Base-by-base conservation (phyloP, 1,284 basidiomycete species). In the Kalmanozyma brasiliensis region DNA sequence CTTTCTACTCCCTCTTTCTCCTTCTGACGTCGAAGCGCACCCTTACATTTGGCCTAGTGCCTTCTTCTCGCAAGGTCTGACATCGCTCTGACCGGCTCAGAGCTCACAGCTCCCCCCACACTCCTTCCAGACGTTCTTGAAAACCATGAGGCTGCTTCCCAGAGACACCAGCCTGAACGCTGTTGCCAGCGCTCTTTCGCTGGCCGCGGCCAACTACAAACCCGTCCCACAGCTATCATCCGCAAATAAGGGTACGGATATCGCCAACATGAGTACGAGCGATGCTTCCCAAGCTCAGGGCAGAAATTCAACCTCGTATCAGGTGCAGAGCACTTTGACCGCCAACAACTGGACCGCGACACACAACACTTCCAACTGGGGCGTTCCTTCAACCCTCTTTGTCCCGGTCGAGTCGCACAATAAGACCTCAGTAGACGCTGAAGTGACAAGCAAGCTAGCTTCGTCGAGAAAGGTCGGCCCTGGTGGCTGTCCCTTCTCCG, bases 181-280 rank as follows among this genome's bases (percentile, higher is more conserved):
- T 8, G 43, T 81, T 29, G 79, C 78, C 24, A 65, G 55, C 26
- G 60, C 69, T 23, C 74, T 81, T 2, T 79, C 77, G 24, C 64
- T 81, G 20, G 74, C 69, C n/a, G 49, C 71, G 9, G 80, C 80
- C 42, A 79, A 80, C 61, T 81, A 81, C 72, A 81, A 81, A 66
- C 80, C 80, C 16, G 70, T 77, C 19, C 80, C 80, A 5, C 73
- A 76, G 49, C 48, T 76, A 2, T 63, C 73, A 1, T 52, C 45
- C 4, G 45, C 63, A 33, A 64, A 59, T 33, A 49, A 68, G 32
- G 49, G 37, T 26, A 30, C 35, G 6, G 48, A 41, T 8, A 44
- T 52, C n/a, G 16, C 56, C 3, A 17, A 36, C 42, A 2, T 26
- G 36, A 23, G 49, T 44, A 19, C 64, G 59, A n/a, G 57, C 47